phyloP scores from a whole-genome alignment of 768 basidiomycete species.

The Lentinula sp. region DNA sequence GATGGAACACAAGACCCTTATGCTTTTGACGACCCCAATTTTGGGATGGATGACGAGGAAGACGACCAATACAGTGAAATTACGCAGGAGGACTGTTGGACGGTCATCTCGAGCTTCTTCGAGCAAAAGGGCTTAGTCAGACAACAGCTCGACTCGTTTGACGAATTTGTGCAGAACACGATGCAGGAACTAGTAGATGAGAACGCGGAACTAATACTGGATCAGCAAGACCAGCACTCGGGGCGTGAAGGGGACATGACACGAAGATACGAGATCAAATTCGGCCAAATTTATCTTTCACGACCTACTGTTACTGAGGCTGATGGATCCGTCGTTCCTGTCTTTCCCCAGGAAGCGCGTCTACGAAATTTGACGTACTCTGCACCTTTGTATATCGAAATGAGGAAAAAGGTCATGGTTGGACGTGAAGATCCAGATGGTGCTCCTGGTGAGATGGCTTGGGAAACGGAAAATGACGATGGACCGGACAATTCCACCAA shows the following conservation, averaged over 20 bases:
- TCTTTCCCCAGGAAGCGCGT: slow-evolving; percentile 96
- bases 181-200: slow-evolving; percentile 99
- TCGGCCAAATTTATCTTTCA: slow-evolving; percentile 96
- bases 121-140: slow-evolving; percentile 95
- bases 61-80: slow-evolving; percentile 63
- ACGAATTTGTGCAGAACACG: slow-evolving; percentile 98
- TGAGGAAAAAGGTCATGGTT: slow-evolving; percentile 78
- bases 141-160: slow-evolving; percentile 96
- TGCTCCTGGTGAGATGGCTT: slow-evolving; percentile 71
- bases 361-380: slow-evolving; percentile 95
- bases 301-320: slow-evolving; percentile 92
- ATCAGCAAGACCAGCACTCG: slow-evolving; percentile 94
- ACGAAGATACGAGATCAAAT: slow-evolving; percentile 94
- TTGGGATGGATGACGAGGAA: slow-evolving; percentile 50
- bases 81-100: slow-evolving; percentile 93
- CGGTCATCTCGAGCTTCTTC: slow-evolving; percentile 94
- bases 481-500: slow-evolving; percentile 63
- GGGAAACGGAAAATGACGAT: slow-evolving; percentile 70
- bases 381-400: slow-evolving; percentile 91
- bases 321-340: slow-evolving; percentile 88
- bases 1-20: slow-evolving; percentile 40
- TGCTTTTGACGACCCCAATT: slow-evolving; percentile 54
- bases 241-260: slow-evolving; percentile 76
- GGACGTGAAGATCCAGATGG: slow-evolving; percentile 81
- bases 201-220: slow-evolving; percentile 89